Evolutionary conservation across 805 yeast species (phyloP), one percentile per base, ranked within the genome.

Genomic region (Nakazawaea sp.): DNA sequence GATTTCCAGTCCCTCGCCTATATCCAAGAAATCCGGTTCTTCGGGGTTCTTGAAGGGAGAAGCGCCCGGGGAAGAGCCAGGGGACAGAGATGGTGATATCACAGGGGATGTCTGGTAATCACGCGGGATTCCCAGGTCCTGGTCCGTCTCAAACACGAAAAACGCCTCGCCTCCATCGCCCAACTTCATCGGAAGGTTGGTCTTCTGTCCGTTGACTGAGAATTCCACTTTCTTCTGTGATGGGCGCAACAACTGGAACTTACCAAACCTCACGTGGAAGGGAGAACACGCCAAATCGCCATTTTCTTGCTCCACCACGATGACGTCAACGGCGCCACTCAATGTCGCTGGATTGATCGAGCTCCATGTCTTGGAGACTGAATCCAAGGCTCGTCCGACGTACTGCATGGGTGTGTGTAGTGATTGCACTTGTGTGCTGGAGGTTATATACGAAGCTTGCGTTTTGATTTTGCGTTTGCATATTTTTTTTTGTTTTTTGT

Each of bases 91-190:
- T 1, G 85, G 79, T 39, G 83, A 75, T 23, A 82, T 61, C 20
- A 88, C 92, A 0, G 97, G 97, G 0, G 95, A 85, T 0, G 96
- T 85, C 46, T 87, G 74, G 45, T 87, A 69, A 41, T 82, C 82
- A 38, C 70, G 66, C 1, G 96, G 95, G 18, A 92, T 79, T 42
- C 74, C 72, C 31, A 70, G 70, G 30, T 70, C 73, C 12, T 16
- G 28, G 27, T 70, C 71, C 1, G 96, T 83, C 51, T 88, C 96
- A 61, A 92, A 90, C 29, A 92, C 97, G 53, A 92, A 92, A 55
- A 88, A 88, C 0, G 97, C 98, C 58, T 92, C 98, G 11, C 98
- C 98, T 6, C 94, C 96, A 43, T 92, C 98, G 12, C 96, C 95
- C 31, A 92, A 64, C 57, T 92, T 92, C 97, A 92, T 92, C 7